Conservation (phyloP, 1,284 basidiomycete species). For the Marasmius oreades region DNA sequence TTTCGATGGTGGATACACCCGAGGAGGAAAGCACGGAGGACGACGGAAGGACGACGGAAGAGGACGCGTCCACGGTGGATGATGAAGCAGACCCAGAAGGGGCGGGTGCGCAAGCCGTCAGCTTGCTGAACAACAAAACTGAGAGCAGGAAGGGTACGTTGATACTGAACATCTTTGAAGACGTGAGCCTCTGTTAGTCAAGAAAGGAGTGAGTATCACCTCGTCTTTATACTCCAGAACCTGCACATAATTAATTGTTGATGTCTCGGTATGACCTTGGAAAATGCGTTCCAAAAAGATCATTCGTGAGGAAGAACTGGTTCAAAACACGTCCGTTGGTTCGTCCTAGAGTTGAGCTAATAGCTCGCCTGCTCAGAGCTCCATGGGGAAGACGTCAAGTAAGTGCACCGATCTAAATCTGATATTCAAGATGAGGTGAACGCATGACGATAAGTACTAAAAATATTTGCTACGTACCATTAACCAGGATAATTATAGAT, state of each 20-base stretch:
- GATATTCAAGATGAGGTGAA: too few relatives aligned
- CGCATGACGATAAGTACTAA: too few relatives aligned
- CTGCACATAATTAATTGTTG: neutral
- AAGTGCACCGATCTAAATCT: too few relatives aligned
- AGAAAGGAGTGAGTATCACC: too few relatives aligned
- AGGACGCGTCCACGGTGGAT: neutral
- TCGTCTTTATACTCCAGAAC: neutral
- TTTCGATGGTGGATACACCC: neutral
- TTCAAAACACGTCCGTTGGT: neutral
- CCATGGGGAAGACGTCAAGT: neutral
- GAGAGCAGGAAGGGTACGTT: slow-evolving; percentile 4
- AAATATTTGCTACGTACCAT: neutral
- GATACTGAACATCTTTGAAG: neutral
- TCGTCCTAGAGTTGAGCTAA: neutral
- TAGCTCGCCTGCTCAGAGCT: neutral
- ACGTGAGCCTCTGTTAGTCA: too few relatives aligned
- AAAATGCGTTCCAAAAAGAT: neutral
- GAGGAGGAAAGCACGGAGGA: neutral
- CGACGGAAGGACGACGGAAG: neutral
- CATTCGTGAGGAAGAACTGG: neutral
- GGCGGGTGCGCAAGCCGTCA: slow-evolving; percentile 7
- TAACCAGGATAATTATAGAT: neutral
- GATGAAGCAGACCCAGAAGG: neutral
- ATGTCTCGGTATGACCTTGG: neutral
- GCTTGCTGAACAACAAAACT: slow-evolving; percentile 1